phyloP scores from a whole-genome alignment of 2,329 filamentous ascomycete species.

The Sclerotinia minor region DNA sequence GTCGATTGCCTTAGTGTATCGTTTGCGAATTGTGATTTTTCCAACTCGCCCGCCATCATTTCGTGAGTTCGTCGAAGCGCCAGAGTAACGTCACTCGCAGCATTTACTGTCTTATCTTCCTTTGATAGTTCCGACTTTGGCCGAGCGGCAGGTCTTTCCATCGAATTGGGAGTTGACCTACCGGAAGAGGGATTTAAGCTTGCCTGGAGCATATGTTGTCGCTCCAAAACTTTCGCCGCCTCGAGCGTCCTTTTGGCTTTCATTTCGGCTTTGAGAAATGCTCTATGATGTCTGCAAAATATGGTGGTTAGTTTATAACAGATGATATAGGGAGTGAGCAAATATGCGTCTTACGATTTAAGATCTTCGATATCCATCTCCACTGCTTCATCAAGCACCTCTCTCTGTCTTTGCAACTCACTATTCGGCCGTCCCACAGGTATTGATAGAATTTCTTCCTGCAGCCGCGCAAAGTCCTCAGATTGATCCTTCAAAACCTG shows the following conservation, averaged over 20 bases:
- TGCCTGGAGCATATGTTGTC: constrained; percentile 70
- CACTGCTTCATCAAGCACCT: constrained; percentile 65
- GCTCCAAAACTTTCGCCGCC: constrained; percentile 71
- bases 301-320: neutral
- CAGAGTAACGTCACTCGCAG: constrained; percentile 79
- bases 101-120: constrained; percentile 70
- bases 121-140: constrained; percentile 45
- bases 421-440: constrained; percentile 52
- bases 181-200: constrained; percentile 24
- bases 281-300: constrained; percentile 42
- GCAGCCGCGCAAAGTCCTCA: constrained; percentile 78
- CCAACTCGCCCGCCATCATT: constrained; percentile 80
- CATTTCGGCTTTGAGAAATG: constrained; percentile 81
- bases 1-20: constrained; percentile 85
- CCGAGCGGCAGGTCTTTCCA: constrained; percentile 39
- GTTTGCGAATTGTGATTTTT: constrained; percentile 84
- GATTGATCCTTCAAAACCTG: constrained; percentile 74
- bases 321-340: neutral
- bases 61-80: constrained; percentile 83
- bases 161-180: constrained; percentile 42
- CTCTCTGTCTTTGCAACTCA: constrained; percentile 61
- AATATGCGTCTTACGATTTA: constrained; percentile 55
- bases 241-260: constrained; percentile 74
- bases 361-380: constrained; percentile 70
- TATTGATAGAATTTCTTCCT: constrained; percentile 69